phyloP scores from a whole-genome alignment of 2,329 filamentous ascomycete genomes.

The Botrytis elliptica region DNA sequence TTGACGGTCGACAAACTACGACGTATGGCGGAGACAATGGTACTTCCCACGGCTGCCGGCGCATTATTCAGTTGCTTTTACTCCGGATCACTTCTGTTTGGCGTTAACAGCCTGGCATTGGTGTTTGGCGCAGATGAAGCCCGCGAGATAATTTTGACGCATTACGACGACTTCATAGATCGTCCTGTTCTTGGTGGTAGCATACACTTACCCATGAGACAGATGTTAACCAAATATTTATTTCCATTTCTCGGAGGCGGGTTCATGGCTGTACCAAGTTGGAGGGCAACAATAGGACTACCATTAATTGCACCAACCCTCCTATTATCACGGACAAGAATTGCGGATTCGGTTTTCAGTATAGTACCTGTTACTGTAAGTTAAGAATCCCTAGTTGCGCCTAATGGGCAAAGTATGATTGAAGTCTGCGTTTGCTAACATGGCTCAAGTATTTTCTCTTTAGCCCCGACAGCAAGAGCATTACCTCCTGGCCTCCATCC shows the following conservation, averaged over 20 bases:
- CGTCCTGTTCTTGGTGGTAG: constrained; percentile 6
- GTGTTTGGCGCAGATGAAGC: constrained; percentile 66
- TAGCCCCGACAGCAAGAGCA: constrained; percentile 26
- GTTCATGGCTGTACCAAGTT: constrained; percentile 21
- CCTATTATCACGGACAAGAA: constrained; percentile 63
- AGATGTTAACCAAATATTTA: constrained; percentile 11
- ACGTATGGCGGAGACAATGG: constrained; percentile 27
- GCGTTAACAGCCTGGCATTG: constrained; percentile 61
- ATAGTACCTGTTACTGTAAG: constrained; percentile 40
- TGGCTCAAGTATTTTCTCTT: constrained; percentile 35
- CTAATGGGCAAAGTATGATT: background rate
- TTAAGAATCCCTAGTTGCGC: background rate
- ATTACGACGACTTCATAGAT: constrained; percentile 10
- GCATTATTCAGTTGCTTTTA: constrained; percentile 45
- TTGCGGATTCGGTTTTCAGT: constrained; percentile 51
- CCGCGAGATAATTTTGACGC: constrained; percentile 26
- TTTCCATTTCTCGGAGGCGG: constrained; percentile 34
- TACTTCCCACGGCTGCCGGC: constrained; percentile 36
- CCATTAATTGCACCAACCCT: constrained; percentile 67
- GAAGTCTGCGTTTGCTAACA: constrained; percentile 18
- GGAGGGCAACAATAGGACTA: constrained; percentile 49
- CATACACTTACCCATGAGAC: constrained; percentile 2
- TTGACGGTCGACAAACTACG: constrained; percentile 29
- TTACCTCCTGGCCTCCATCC: constrained; percentile 50
- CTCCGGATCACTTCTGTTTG: constrained; percentile 55